Base-by-base conservation (phyloP, 2,329 filamentous ascomycete genomes). In the Fusarium equiseti region DNA sequence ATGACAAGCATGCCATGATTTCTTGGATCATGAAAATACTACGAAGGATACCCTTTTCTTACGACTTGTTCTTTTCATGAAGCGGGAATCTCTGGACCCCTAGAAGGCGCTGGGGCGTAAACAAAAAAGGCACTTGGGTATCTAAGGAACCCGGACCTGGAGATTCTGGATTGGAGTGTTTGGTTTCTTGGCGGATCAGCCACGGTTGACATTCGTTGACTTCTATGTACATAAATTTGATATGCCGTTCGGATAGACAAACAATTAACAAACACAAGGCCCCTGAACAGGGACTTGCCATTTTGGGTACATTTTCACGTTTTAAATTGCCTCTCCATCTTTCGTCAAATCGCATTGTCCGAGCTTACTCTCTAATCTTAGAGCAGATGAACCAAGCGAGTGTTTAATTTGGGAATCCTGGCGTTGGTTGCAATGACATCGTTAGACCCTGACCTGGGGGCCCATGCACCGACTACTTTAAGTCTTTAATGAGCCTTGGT, bases 81-180 rank as follows among this genome's bases (percentile, higher is more conserved):
- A 66, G 62, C 59, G 46, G 68, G 63, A 75, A 75, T 66, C 65
- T 73, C 53, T 65, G 45, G 55, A 64, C 55, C 68, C 59, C 45
- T 38, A 40, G 22, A 59, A 61, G 73, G 67, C 69, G 56, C 60
- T 32, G 53, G 73, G 73, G 67, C 54, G 62, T 66, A 66, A 51
- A 40, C 18, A 46, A 43, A 63, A 68, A 66, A 32, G 59, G 59
- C 42, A 53, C 32, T 46, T 50, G 32, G 40, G 59, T 45, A 27
- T 24, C 49, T 44, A 29, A 43, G 38, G 27, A n/a, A 50, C 51
- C 44, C 32, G 20, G 55, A 40, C 49, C 66, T 55, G 44, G 62
- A 69, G 55, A 57, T 75, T 73, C 66, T 69, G 68, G 63, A 72
- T 75, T 69, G 60, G 71, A 71, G 69, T 74, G 73, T 74, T 67